These are phyloP conservation scores for Blumeria hordei DNA, from an alignment of 2,329 filamentous ascomycete species.

Conservation along the genomic window DNA sequence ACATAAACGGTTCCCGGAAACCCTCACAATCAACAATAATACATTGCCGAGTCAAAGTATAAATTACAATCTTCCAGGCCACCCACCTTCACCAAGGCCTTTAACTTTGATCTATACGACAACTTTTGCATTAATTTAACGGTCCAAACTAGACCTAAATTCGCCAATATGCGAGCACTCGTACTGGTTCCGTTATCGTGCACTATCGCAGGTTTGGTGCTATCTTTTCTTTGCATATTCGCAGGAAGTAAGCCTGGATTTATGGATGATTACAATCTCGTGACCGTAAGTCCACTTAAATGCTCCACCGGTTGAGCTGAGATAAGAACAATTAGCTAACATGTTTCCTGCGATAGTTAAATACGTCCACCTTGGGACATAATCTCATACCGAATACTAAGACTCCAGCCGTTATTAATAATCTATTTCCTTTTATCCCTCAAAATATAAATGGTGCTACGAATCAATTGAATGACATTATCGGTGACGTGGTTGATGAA, in stretches of 20 bases:
- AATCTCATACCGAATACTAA: constrained; percentile 8
- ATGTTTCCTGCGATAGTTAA: constrained; percentile 20
- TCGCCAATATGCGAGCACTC: constrained; percentile 19
- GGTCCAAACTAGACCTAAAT: too few species aligned
- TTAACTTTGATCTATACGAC: too few species aligned
- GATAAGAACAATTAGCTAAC: not conserved
- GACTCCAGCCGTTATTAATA: not conserved
- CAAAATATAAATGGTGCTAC: constrained; percentile 3
- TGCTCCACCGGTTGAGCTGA: too few species aligned
- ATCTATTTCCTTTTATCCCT: not conserved
- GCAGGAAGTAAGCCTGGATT: constrained; percentile 30
- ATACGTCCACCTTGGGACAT: constrained; percentile 28
- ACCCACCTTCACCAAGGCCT: too few species aligned
- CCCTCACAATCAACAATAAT: too few species aligned
- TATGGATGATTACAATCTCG: constrained; percentile 29
- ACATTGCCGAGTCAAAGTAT: too few species aligned
- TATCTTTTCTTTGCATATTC: constrained; percentile 34
- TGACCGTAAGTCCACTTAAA: constrained; percentile 22
- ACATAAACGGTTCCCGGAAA: too few species aligned
- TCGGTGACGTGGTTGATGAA: constrained; percentile 13
- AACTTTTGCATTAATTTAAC: too few species aligned
- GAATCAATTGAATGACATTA: constrained; percentile 18
- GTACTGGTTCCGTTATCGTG: constrained; percentile 25
- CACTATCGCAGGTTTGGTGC: constrained; percentile 28
- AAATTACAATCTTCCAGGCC: too few species aligned